Evolutionary conservation across 108 stramenopile genomes (phyloP).

Genomic region (Skeletonema costatum): DNA sequence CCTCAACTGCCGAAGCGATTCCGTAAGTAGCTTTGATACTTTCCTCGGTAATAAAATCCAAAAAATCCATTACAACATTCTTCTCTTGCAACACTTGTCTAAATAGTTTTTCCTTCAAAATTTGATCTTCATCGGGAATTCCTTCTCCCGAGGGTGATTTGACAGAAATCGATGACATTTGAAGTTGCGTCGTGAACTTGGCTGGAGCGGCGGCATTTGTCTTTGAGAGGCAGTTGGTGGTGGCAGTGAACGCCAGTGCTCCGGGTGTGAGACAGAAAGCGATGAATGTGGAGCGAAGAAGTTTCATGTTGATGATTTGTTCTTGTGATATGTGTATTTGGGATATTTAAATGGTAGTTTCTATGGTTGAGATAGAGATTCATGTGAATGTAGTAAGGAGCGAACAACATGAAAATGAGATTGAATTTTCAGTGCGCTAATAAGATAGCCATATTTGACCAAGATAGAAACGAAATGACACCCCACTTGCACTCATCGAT

Average conservation of each 20-base stretch:
- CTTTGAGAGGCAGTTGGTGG: background rate
- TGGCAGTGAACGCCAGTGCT: background rate
- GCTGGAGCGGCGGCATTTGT: background rate
- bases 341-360: background rate
- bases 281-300: constrained; percentile 1
- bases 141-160: background rate
- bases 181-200: background rate
- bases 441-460: too few relatives aligned
- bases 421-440: too few relatives aligned
- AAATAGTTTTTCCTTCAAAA: background rate
- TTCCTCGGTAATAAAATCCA: background rate
- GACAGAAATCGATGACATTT: background rate
- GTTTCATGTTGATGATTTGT: background rate
- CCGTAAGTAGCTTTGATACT: background rate
- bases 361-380: background rate
- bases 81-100: background rate
- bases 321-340: background rate
- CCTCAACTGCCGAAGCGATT: background rate
- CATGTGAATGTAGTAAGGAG: background rate
- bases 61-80: background rate
- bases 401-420: too few relatives aligned
- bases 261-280: background rate
- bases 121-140: background rate
- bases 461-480: too few relatives aligned
- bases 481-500: too few relatives aligned